phyloP scores from a whole-genome alignment of 768 basidiomycete species.

The Filobasidium wieringae region DNA sequence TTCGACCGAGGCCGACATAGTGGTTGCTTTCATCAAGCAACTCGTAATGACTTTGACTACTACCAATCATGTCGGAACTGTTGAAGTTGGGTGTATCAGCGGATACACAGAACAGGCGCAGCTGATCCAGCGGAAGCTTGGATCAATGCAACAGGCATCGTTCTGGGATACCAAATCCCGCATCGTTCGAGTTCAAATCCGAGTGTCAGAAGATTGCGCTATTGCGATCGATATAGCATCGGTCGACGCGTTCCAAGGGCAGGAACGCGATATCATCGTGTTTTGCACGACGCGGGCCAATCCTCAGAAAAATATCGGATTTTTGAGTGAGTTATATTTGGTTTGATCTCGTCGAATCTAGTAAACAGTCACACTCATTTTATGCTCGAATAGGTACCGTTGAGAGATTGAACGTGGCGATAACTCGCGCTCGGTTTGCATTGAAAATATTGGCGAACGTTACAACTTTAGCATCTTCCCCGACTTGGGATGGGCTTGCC shows the following conservation, averaged over 20 bases:
- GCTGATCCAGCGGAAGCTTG: background rate
- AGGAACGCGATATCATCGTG: constrained; percentile 83
- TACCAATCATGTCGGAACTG: constrained; percentile 64
- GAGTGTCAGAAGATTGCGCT: constrained; percentile 49
- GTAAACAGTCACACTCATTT: too few species aligned
- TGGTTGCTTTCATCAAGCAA: constrained; percentile 42
- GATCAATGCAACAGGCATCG: constrained; percentile 52
- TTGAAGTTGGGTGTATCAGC: constrained; percentile 54
- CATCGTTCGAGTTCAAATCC: constrained; percentile 49
- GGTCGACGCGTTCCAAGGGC: constrained; percentile 90
- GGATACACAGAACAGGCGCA: background rate
- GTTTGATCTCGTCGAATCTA: too few species aligned
- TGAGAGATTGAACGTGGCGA: too few species aligned
- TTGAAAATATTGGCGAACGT: too few species aligned
- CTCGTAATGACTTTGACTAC: constrained; percentile 43
- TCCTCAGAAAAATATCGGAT: constrained; percentile 63
- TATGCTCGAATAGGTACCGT: too few species aligned
- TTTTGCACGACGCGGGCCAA: constrained; percentile 88
- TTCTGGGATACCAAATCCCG: constrained; percentile 74
- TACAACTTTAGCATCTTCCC: too few species aligned
- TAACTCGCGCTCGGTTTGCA: too few species aligned
- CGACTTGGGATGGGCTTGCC: background rate
- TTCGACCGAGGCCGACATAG: constrained; percentile 58
- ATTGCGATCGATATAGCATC: constrained; percentile 70
- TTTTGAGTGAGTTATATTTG: constrained; percentile 47